Evolutionary conservation across 2,329 filamentous ascomycete species (phyloP).

Genomic region (Chaetomium olivaceum): DNA sequence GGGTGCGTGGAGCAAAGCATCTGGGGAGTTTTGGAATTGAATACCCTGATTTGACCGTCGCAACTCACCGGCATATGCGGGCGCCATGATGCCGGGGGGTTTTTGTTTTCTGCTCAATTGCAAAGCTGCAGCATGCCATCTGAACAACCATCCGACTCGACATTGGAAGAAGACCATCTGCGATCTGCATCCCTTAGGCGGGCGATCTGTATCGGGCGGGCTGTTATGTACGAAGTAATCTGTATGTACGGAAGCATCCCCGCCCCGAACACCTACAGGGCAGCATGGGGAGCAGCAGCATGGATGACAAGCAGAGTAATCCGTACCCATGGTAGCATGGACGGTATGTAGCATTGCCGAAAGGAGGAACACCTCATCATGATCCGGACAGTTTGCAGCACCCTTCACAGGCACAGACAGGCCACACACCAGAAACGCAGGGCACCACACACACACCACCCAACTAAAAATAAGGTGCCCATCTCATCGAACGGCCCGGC

Average conservation of each 20-base stretch:
- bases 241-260: neutral
- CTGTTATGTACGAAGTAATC: neutral
- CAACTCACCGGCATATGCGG: constrained; percentile 7
- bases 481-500: neutral
- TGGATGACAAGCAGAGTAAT: neutral
- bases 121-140: constrained; percentile 3
- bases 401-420: neutral
- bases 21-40: constrained; percentile 12
- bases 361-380: neutral
- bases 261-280: neutral
- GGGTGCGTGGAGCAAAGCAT: neutral
- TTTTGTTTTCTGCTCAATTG: neutral
- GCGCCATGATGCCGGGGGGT: neutral
- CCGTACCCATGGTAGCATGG: no score
- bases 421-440: no score
- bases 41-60: constrained; percentile 19
- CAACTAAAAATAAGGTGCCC: neutral
- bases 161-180: neutral
- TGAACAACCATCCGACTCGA: neutral
- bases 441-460: neutral
- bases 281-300: neutral
- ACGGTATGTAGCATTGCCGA: neutral
- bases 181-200: neutral
- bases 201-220: no score
- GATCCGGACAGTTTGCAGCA: neutral